phyloP scores from a whole-genome alignment of 768 basidiomycete genomes.

The Hebeloma cylindrosporum region DNA sequence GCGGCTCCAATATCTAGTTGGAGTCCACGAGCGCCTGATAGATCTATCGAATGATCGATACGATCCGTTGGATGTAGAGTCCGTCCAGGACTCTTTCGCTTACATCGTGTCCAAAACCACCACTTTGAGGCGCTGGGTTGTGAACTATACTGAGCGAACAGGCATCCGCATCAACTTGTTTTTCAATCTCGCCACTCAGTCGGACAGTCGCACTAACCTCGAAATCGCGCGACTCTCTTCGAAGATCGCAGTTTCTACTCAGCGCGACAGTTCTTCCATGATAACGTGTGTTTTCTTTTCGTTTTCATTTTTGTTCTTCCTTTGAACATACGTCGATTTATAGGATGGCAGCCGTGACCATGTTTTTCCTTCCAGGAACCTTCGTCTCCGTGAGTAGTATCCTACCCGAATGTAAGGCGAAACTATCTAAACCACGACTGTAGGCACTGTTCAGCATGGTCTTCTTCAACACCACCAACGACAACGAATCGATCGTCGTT shows the following conservation, averaged over 20 bases:
- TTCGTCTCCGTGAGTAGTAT: no score
- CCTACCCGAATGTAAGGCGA: not conserved
- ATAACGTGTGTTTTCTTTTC: constrained; percentile 21
- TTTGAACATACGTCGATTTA: no score
- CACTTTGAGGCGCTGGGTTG: constrained; percentile 15
- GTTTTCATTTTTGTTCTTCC: not conserved
- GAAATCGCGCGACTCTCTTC: constrained; percentile 19
- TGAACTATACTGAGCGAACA: constrained; percentile 20
- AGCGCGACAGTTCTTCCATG: constrained; percentile 27
- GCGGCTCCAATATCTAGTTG: constrained; percentile 8
- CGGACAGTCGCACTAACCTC: constrained; percentile 21
- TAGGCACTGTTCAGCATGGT: constrained; percentile 27
- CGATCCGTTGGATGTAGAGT: not conserved
- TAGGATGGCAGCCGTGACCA: constrained; percentile 29
- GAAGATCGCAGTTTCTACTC: constrained; percentile 21
- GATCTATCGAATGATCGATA: not conserved
- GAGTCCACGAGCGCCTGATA: not conserved
- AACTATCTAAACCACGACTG: not conserved
- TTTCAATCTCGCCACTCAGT: constrained; percentile 21
- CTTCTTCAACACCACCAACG: constrained; percentile 21
- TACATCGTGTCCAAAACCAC: constrained; percentile 12
- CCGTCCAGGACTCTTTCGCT: constrained; percentile 12
- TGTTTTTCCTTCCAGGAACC: constrained; percentile 29
- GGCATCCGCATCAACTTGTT: constrained; percentile 23
- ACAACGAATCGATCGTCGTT: constrained; percentile 14